Percentiles rank a stretch among this genome's conserved stretches.
Conservation (phyloP, 2,329 filamentous ascomycete genomes). For the Zarea fungicola region DNA sequence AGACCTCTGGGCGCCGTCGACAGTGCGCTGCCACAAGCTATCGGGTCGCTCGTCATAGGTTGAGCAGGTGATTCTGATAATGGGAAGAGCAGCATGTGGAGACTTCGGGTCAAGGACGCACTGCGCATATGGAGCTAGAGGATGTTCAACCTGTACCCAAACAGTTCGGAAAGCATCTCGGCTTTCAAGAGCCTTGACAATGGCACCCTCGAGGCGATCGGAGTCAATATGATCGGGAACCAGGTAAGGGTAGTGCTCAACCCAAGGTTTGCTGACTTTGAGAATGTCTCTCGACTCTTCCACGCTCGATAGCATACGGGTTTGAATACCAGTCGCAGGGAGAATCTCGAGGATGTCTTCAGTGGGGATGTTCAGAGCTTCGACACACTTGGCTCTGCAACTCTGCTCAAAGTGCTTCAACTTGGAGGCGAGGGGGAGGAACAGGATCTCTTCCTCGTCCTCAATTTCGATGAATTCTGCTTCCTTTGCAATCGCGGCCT, state of each 20-base stretch:
- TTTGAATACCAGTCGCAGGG: slow-evolving; percentile 10
- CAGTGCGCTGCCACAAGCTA: slow-evolving; percentile 9
- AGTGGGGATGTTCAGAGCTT: slow-evolving; percentile 10
- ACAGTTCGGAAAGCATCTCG: slow-evolving; percentile 16
- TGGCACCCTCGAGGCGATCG: slow-evolving; percentile 13
- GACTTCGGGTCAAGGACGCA: slow-evolving; percentile 11
- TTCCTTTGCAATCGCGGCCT: slow-evolving; percentile 1
- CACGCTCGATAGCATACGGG: slow-evolving; percentile 10
- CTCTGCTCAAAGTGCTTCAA: slow-evolving; percentile 12
- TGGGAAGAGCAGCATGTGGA: slow-evolving; percentile 3
- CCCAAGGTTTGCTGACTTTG: slow-evolving; percentile 10
- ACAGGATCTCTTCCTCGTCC: slow-evolving; percentile 11
- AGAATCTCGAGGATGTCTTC: slow-evolving; percentile 11
- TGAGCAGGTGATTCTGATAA: slow-evolving; percentile 6
- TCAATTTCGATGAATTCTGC: slow-evolving; percentile 11
- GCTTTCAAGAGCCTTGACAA: slow-evolving; percentile 8
- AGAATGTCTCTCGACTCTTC: slow-evolving; percentile 8
- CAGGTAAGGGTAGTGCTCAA: slow-evolving; percentile 15
- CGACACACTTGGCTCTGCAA: slow-evolving; percentile 8
- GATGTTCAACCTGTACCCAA: slow-evolving; percentile 13
- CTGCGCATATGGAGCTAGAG: slow-evolving; percentile 14
- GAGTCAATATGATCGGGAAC: slow-evolving; percentile 13
- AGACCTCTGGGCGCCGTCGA: slow-evolving; percentile 9
- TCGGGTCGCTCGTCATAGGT: slow-evolving; percentile 2
- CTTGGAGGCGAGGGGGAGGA: slow-evolving; percentile 8